phyloP scores from a whole-genome alignment of 2,329 filamentous ascomycete genomes.

The Cylindrodendrum hubeiense region DNA sequence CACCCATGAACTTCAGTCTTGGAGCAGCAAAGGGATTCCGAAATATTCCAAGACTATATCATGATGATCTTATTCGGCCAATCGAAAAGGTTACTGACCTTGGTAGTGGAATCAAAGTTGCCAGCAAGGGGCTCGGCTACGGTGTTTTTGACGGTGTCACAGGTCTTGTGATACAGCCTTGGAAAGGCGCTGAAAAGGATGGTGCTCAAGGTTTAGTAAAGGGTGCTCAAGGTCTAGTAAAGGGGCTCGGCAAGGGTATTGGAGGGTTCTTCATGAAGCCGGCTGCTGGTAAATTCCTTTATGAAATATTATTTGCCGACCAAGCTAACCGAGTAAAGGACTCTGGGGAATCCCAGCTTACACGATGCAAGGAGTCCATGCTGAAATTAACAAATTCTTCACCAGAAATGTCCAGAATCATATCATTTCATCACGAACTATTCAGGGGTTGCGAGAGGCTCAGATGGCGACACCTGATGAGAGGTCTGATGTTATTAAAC shows the following conservation, averaged over 20 bases:
- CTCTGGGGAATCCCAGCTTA: constrained; percentile 83
- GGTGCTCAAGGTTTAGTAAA: constrained; percentile 61
- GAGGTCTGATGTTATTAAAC: constrained; percentile 70
- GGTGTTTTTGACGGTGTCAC: constrained; percentile 87
- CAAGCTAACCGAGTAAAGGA: constrained; percentile 50
- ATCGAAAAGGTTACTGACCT: constrained; percentile 83
- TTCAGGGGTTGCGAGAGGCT: constrained; percentile 79
- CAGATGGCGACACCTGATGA: constrained; percentile 67
- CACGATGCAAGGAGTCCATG: constrained; percentile 84
- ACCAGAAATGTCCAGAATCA: constrained; percentile 81
- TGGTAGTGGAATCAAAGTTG: constrained; percentile 80
- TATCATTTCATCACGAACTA: constrained; percentile 80
- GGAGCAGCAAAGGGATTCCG: constrained; percentile 88
- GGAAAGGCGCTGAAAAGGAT: constrained; percentile 67
- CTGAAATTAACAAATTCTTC: constrained; percentile 79
- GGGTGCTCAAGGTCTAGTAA: constrained; percentile 61
- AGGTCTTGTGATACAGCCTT: constrained; percentile 83
- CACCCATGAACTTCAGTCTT: constrained; percentile 87
- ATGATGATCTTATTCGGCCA: constrained; percentile 85
- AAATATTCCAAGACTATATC: constrained; percentile 87
- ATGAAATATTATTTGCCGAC: background rate
- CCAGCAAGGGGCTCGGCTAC: constrained; percentile 81
- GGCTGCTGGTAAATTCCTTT: constrained; percentile 70
- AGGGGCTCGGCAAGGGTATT: constrained; percentile 85
- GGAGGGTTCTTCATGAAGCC: constrained; percentile 86